Percentiles rank a stretch among this genome's conserved stretches.
Evolutionary conservation across 2,329 filamentous ascomycete species (phyloP).

Genomic region (Ophiostoma piceae): DNA sequence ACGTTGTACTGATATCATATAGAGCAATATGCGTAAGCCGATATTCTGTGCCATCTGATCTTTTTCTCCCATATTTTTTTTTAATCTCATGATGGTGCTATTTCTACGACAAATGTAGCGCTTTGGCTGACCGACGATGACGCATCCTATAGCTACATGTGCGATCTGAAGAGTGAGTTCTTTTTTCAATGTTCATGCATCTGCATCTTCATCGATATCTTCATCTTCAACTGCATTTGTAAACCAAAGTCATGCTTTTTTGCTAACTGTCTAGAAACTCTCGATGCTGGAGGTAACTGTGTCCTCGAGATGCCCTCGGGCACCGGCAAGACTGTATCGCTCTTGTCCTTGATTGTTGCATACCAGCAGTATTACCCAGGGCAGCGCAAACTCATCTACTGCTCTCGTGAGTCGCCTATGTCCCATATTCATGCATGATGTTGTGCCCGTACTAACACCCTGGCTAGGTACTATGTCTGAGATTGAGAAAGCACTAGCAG

Average conservation of each 20-base stretch:
- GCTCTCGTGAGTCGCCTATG: conserved; percentile 60
- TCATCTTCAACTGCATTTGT: background rate
- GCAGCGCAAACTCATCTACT: conserved; percentile 95
- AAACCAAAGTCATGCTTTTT: background rate
- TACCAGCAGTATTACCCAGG: conserved; percentile 94
- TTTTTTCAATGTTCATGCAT: background rate
- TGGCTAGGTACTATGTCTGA: conserved; percentile 87
- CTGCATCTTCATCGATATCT: no score
- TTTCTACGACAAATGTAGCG: background rate
- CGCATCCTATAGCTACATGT: conserved; percentile 45
- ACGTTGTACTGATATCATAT: background rate
- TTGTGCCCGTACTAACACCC: background rate
- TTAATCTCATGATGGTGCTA: background rate
- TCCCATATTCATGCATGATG: background rate
- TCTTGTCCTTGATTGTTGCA: conserved; percentile 90
- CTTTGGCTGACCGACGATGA: conserved; percentile 11
- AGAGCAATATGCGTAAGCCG: conserved; percentile 49
- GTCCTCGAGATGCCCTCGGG: conserved; percentile 99
- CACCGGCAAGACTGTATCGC: conserved; percentile 93
- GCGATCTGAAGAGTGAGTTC: conserved; percentile 50
- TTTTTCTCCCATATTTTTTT: background rate
- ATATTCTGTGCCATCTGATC: background rate
- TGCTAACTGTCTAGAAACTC: conserved; percentile 50
- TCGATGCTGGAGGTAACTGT: conserved; percentile 91
- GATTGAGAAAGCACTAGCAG: conserved; percentile 93